These are phyloP conservation scores for Apophysomyces trapeziformis DNA, from an alignment of 371 early-diverging fungal species.

Conservation along the genomic window DNA sequence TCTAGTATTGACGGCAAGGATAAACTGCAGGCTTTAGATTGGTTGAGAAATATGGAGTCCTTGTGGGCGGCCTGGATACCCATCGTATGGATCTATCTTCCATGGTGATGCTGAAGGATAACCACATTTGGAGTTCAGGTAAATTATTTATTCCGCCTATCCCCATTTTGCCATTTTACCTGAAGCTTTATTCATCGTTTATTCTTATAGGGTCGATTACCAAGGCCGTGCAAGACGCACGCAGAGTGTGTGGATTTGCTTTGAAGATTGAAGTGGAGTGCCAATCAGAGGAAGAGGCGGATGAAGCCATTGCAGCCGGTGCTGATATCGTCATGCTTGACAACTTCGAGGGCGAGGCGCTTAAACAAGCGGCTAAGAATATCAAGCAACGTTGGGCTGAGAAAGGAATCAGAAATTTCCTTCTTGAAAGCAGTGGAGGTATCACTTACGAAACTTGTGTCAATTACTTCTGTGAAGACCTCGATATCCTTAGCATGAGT, in stretches of 20 bases:
- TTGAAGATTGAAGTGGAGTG: conserved; percentile 98
- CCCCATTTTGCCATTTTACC: too few species aligned
- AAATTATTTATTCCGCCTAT: conserved; percentile 10
- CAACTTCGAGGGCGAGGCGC: conserved; percentile 71
- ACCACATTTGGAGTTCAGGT: conserved; percentile 95
- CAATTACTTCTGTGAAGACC: conserved; percentile 81
- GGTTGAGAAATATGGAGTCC: conserved; percentile 97
- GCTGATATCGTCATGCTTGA: conserved; percentile 97
- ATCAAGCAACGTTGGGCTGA: conserved; percentile 78
- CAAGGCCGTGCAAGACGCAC: too few species aligned
- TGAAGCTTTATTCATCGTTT: neutral
- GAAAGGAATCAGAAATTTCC: conserved; percentile 67
- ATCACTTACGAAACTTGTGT: conserved; percentile 88
- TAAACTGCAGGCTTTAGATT: conserved; percentile 81
- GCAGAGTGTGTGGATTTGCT: conserved; percentile 84
- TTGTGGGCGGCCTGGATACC: conserved; percentile 95
- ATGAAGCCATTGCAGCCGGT: conserved; percentile 96
- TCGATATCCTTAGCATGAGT: conserved; percentile 94
- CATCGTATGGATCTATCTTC: conserved; percentile 96
- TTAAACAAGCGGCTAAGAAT: conserved; percentile 66
- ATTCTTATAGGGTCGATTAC: conserved; percentile 7
- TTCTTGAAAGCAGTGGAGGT: conserved; percentile 96
- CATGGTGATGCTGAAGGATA: conserved; percentile 99
- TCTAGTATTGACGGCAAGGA: neutral
- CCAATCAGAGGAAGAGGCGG: conserved; percentile 87